Evolutionary conservation across 352 stramenopile genomes (phyloP).

Genomic region (Globisporangium spinosum): DNA sequence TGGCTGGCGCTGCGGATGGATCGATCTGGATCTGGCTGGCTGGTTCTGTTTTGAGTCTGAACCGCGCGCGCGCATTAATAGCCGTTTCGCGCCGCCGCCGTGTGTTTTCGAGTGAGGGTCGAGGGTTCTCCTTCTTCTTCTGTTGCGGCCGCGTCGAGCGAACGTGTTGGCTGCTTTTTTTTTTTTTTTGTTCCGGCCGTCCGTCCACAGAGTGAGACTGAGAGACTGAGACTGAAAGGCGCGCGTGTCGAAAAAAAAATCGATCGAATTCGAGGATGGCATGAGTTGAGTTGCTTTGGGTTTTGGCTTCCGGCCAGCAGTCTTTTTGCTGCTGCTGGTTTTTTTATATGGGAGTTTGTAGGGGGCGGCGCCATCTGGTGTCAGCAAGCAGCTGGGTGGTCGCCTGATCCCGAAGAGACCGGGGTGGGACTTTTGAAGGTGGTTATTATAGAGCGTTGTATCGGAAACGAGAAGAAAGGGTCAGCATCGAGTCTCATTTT

Average conservation of each 20-base stretch:
- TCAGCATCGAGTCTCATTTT: not conserved
- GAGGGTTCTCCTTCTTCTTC: not conserved
- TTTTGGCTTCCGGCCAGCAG: not conserved
- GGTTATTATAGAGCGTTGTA: not conserved
- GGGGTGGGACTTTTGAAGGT: not conserved
- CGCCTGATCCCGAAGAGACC: not conserved
- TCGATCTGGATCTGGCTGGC: not conserved
- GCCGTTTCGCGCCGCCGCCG: not conserved
- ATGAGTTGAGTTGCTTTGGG: not conserved
- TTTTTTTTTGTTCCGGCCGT: not conserved
- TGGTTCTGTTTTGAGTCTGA: constrained; percentile 2
- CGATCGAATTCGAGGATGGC: not conserved
- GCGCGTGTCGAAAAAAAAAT: not conserved
- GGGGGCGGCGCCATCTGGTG: not conserved
- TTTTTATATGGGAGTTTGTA: not conserved
- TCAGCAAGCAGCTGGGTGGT: not conserved
- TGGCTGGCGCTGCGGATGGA: not conserved
- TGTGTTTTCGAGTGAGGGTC: not conserved
- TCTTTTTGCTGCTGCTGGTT: not conserved
- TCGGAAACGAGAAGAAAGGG: not conserved
- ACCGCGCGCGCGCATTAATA: constrained; percentile 2
- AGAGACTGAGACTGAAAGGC: not conserved
- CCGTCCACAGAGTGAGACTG: not conserved
- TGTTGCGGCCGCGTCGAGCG: not conserved
- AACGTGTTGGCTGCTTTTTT: not conserved